These are phyloP conservation scores for Chytriomyces sp. DNA, from an alignment of 192 early-diverging fungal species.

Conservation along the genomic window DNA sequence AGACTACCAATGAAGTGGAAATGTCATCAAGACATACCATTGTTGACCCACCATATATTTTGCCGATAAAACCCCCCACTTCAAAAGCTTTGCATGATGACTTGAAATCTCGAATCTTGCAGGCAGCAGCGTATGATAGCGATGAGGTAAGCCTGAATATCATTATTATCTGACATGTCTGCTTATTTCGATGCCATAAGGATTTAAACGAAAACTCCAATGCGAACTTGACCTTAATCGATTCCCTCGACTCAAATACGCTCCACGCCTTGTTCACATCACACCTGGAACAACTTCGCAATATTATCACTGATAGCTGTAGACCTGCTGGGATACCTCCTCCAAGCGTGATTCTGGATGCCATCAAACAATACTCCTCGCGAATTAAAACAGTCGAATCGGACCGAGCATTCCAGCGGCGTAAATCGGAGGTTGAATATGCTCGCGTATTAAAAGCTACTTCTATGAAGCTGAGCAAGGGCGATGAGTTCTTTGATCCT, in stretches of 20 bases:
- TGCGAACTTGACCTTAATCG: no score
- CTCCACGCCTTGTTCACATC: neutral
- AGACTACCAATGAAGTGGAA: neutral
- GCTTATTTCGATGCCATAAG: neutral
- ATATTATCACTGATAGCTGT: neutral
- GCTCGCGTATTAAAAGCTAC: constrained; percentile 2
- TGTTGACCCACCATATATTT: neutral
- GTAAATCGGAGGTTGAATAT: constrained; percentile 30
- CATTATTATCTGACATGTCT: neutral
- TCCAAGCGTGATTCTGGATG: neutral
- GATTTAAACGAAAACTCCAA: neutral
- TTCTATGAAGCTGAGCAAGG: neutral
- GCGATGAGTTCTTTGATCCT: neutral
- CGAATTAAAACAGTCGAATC: neutral
- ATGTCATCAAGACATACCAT: neutral
- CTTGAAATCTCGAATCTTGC: constrained; percentile 8
- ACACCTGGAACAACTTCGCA: neutral
- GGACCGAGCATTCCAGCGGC: neutral
- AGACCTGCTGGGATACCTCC: neutral
- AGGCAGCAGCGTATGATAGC: no score
- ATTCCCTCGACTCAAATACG: neutral
- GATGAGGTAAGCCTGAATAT: neutral
- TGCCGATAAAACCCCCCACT: neutral
- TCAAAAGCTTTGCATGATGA: neutral
- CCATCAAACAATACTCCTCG: neutral